Base-by-base conservation (phyloP, 2,329 filamentous ascomycete genomes). In the Scytalidium sp. region DNA sequence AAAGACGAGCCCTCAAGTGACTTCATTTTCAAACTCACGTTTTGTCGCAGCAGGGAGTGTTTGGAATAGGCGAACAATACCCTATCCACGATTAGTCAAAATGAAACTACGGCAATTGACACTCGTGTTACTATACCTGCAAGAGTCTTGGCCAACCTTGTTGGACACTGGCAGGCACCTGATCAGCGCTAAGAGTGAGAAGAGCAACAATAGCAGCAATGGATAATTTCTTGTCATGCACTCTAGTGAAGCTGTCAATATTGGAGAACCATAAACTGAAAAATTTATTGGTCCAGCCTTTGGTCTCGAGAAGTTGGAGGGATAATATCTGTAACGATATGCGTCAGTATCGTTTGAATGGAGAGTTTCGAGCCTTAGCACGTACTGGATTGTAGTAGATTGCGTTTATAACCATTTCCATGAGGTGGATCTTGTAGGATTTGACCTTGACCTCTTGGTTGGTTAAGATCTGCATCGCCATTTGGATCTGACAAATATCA, bases 361-460 rank as follows among this genome's bases (percentile, higher is more conserved):
- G 27, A 8, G 11, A n/a, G 9, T 7, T 29, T 10, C 3, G 29
- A 2, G 32, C 17, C 17, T 13, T 22, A 23, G 45, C 20, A 21
- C 57, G 10, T 58, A 65, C 72, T 1, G 94, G 92, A 74, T 96
- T 97, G 78, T 99, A 99, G 78, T 97, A 96, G 62, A 97, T 91
- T 49, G 89, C 85, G 70, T 97, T 97, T 76, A 99, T 96, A 51
- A 99, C 85, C 85, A 99, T 95, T 73, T 99, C 94, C 88, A 99
- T 96, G 41, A 99, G 74, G 68, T 99, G 93, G 48, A 97, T 92
- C 62, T 90, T 87, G 70, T 97, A 95, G 3, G 90, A 92, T 76
- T 95, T 97, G 60, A 95, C 85, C 71, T 91, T 92, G 46, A 89
- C 76, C 57, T 96, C 88, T 41, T 87, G 80, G 45, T 80, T 83